Percentiles rank a stretch among this genome's conserved stretches.
phyloP scores from a whole-genome alignment of 176 grass and related monocot genomes.

The Carex myosuroides region DNA sequence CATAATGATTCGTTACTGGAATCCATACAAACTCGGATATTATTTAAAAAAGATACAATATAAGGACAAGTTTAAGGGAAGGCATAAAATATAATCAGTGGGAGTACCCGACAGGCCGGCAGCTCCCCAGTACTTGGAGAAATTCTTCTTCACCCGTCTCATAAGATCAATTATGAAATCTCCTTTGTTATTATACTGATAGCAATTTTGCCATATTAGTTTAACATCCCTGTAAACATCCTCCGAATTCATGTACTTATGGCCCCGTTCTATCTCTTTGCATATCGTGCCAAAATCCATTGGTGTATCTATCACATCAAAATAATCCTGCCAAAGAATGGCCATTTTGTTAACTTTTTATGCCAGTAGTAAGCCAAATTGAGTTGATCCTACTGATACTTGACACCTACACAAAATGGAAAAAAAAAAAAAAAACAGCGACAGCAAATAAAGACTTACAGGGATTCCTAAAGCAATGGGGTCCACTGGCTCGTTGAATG shows the following conservation, averaged over 20 bases:
- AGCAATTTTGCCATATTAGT: constrained; percentile 93
- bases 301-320: constrained; percentile 92
- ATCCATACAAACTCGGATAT: not conserved
- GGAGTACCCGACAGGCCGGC: constrained; percentile 56
- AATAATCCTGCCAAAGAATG: constrained; percentile 61
- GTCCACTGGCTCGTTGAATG: constrained; percentile 81
- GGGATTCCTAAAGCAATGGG: constrained; percentile 87
- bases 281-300: constrained; percentile 99
- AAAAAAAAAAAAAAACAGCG: not conserved
- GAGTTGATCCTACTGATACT: not conserved
- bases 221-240: constrained; percentile 87
- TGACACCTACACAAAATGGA: not conserved
- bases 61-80: not conserved
- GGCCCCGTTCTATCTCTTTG: constrained; percentile 55
- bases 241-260: constrained; percentile 87
- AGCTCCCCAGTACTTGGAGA: constrained; percentile 85
- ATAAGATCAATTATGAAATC: constrained; percentile 97
- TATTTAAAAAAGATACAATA: not conserved
- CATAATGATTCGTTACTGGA: not conserved
- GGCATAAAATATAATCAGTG: constrained; percentile 44
- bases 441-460: constrained; percentile 44
- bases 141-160: constrained; percentile 96
- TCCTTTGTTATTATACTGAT: constrained; percentile 93
- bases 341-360: not conserved
- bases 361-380: not conserved